Conservation (phyloP, 75 land plant genomes). For the Pseudotsuga menziesii region DNA sequence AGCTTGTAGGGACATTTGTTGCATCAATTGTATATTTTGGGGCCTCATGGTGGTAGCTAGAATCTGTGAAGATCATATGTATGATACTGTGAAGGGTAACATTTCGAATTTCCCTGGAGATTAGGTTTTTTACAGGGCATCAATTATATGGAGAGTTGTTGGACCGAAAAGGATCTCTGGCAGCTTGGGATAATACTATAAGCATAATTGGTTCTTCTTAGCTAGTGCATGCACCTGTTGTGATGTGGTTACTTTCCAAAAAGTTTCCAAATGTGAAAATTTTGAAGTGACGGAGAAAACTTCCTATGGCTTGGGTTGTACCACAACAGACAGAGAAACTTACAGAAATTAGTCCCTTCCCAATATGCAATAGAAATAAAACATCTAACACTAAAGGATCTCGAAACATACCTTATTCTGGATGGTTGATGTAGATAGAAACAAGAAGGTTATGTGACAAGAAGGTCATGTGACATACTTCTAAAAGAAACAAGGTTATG, state of each 20-base stretch:
- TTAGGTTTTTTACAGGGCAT: constrained; percentile 25
- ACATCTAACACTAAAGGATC: no score
- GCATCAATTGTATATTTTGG: constrained; percentile 34
- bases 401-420: no score
- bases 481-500: no score
- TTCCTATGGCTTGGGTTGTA: no score
- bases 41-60: constrained; percentile 52
- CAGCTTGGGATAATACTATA: constrained; percentile 8
- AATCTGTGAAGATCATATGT: constrained; percentile 34
- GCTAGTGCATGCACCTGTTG: constrained; percentile 21
- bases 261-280: constrained; percentile 18
- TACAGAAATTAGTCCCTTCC: no score
- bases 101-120: constrained; percentile 32
- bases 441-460: no score
- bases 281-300: no score
- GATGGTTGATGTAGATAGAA: no score
- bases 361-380: no score
- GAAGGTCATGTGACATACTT: no score
- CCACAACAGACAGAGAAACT: no score
- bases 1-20: constrained; percentile 45
- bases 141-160: constrained; percentile 27
- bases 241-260: constrained; percentile 18
- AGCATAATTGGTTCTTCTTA: constrained; percentile 23
- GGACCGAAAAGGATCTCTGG: constrained; percentile 34
- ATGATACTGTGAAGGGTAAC: constrained; percentile 26